These are phyloP conservation scores for Phytophthora tentaculata DNA, from an alignment of 352 stramenopile genomes.

Conservation along the genomic window DNA sequence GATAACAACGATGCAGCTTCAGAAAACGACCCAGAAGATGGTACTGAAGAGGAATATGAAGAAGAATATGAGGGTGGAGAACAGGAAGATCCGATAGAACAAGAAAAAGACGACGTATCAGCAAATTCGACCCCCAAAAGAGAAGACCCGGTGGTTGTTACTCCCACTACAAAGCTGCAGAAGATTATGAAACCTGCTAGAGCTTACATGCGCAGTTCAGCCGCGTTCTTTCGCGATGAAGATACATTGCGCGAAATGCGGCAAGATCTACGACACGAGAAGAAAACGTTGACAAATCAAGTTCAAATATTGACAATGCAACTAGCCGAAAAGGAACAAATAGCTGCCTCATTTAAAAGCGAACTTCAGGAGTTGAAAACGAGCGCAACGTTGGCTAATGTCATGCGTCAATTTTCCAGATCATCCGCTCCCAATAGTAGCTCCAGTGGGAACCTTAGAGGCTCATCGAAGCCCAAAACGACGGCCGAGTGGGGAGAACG, in stretches of 20 bases:
- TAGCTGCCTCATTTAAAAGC: constrained; percentile 41
- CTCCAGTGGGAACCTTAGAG: neutral
- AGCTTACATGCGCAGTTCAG: constrained; percentile 27
- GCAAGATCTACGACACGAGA: constrained; percentile 43
- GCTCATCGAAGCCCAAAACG: constrained; percentile 26
- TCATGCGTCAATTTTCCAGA: constrained; percentile 27
- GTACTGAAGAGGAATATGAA: constrained; percentile 18
- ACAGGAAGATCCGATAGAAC: neutral
- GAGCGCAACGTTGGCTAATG: constrained; percentile 48
- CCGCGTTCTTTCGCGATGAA: constrained; percentile 61
- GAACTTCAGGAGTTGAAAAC: constrained; percentile 65
- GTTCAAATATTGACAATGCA: constrained; percentile 40
- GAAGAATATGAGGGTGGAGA: constrained; percentile 17
- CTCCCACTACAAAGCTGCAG: neutral
- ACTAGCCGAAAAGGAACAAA: constrained; percentile 43
- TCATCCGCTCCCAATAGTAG: constrained; percentile 4
- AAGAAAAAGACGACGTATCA: constrained; percentile 4
- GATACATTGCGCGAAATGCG: constrained; percentile 57
- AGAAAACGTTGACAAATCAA: constrained; percentile 42
- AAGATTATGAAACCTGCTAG: constrained; percentile 11
- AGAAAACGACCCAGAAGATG: constrained; percentile 8
- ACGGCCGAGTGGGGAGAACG: constrained; percentile 52
- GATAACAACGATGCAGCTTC: constrained; percentile 6
- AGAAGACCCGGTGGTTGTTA: neutral
- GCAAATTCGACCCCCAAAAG: neutral